Conservation (phyloP, 2,329 filamentous ascomycete genomes). For the Whalleya microplaca region DNA sequence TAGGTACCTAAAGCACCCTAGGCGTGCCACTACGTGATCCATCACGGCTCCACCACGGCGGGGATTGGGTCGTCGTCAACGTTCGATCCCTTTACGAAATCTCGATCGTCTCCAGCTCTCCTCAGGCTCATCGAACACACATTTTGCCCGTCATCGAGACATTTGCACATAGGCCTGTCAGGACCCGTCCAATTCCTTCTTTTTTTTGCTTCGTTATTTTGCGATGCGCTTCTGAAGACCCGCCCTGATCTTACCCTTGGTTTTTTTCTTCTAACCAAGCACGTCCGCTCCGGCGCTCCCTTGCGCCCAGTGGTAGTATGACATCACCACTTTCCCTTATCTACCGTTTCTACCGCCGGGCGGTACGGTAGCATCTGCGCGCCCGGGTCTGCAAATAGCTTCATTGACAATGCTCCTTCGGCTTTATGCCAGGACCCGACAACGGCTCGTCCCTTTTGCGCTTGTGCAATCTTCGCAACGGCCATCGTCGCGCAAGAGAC, state of each 20-base stretch:
- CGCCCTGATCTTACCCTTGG: neutral
- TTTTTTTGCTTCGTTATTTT: neutral
- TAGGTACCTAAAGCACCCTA: neutral
- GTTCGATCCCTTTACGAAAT: constrained; percentile 17
- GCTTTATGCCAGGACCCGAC: constrained; percentile 5
- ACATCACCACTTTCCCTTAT: constrained; percentile 24
- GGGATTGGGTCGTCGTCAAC: neutral
- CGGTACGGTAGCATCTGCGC: neutral
- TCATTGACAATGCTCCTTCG: neutral
- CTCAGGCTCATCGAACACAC: constrained; percentile 6
- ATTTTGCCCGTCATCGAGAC: constrained; percentile 10
- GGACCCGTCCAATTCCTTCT: constrained; percentile 5
- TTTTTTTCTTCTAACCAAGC: neutral
- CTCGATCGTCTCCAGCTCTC: constrained; percentile 24
- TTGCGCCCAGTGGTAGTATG: constrained; percentile 10
- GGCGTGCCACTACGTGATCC: neutral
- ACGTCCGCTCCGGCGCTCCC: constrained; percentile 18
- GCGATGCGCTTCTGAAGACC: neutral
- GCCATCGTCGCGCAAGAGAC: neutral
- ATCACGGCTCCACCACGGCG: neutral
- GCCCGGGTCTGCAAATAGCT: neutral
- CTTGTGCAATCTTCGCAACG: neutral
- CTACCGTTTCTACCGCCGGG: neutral
- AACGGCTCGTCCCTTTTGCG: neutral
- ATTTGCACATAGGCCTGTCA: neutral